Base-by-base conservation (phyloP, 352 stramenopile species). In the Phytophthora macrochlamydospora region DNA sequence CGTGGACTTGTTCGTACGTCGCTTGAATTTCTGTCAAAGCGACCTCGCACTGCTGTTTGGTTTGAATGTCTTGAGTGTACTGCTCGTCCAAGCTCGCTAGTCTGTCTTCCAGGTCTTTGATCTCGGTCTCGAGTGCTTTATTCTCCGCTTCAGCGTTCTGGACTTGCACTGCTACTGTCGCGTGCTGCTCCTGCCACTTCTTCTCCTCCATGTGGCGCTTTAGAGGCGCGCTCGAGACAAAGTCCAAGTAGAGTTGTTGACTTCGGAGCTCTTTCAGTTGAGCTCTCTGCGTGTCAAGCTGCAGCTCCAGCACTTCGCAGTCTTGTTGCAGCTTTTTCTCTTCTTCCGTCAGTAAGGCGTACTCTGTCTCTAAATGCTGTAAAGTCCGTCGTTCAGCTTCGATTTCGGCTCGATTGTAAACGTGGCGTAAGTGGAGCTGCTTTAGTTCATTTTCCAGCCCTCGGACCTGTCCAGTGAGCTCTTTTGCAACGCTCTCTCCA, bases 171-270 rank as follows among this genome's bases (percentile, higher is more conserved):
- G 61, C 45, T 0, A 89, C 59, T 11, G 57, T 61, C 6, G 72
- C 73, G 28, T 85, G 69, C 40, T 91, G 72, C 30, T 91, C 82
- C 3, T 77, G 64, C 6, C 71, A 60, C 46, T 91, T 88, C 44
- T 87, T 87, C 53, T 89, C 78, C 42, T 91, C 82, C 43, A 90
- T 60, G 43, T 89, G 75, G 29, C 73, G 76, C 50, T 87, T 89
- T 54, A 90, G 68, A 7, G 81, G 81, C 1, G 72, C 74, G 11
- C 69, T 78, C 14, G 79, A 87, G 11, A 88, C 71, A 46, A 87
- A 85, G 51, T 90, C 81, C 42, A 91, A 48, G 46, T 86, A 90
- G 8, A 72, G 60, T 38, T 80, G 73, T 45, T 88, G 81, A 18
- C 66, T 77, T 1, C 75, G 78, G 2, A 89, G 60, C n/a, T 89